Evolutionary conservation across 371 early-diverging fungal genomes (phyloP).

Genomic region (Mortierella sp.): DNA sequence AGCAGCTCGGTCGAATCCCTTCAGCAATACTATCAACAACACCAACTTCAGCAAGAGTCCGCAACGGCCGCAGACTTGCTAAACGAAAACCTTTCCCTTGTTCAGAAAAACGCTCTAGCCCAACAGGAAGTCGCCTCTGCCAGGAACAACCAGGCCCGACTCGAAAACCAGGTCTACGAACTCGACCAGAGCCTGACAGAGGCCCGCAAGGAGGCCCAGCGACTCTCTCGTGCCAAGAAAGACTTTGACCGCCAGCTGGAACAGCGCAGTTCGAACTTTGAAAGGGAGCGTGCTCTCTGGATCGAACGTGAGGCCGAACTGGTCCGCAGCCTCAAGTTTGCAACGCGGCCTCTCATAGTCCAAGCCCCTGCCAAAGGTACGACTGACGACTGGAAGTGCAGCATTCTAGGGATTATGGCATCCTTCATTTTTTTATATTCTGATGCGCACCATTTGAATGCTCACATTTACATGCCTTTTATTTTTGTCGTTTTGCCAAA

Average conservation of each 20-base stretch:
- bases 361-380: slow-evolving; percentile 54
- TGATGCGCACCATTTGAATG: not conserved
- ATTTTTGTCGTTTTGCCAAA: slow-evolving; percentile 6
- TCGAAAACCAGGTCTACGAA: slow-evolving; percentile 62
- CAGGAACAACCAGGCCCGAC: slow-evolving; percentile 57
- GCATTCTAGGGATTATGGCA: not conserved
- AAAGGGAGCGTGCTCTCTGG: slow-evolving; percentile 60
- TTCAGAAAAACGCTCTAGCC: slow-evolving; percentile 55
- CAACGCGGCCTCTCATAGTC: slow-evolving; percentile 54
- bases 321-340: slow-evolving; percentile 53
- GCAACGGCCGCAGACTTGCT: slow-evolving; percentile 27
- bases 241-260: slow-evolving; percentile 55
- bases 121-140: slow-evolving; percentile 60
- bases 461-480: slow-evolving; percentile 8
- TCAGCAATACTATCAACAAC: slow-evolving; percentile 21
- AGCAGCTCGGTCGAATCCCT: slow-evolving; percentile 29
- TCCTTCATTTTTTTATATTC: not conserved
- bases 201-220: slow-evolving; percentile 50
- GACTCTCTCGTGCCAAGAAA: slow-evolving; percentile 51
- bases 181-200: slow-evolving; percentile 57
- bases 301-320: slow-evolving; percentile 60
- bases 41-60: slow-evolving; percentile 22
- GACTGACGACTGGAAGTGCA: not conserved
- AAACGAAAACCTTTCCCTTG: slow-evolving; percentile 45
- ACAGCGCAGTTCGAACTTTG: slow-evolving; percentile 46